Evolutionary conservation across 23 red algal species (phyloP).

Genomic region (Agarophyton chilense): DNA sequence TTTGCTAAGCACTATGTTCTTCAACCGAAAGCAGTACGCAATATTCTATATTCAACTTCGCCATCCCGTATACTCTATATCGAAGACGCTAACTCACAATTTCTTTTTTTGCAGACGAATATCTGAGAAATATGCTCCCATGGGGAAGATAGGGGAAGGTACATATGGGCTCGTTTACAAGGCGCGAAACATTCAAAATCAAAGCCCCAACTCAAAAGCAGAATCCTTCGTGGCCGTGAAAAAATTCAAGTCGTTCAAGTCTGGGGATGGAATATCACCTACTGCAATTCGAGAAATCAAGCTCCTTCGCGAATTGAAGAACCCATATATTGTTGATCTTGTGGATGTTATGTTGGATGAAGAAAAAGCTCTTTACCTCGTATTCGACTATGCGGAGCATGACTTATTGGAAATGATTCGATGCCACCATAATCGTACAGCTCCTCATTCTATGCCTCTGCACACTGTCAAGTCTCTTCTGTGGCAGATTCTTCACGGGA

Average conservation of each 20-base stretch:
- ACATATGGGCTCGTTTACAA: constrained; percentile 96
- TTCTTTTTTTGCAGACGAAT: constrained; percentile 45
- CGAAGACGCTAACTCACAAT: neutral
- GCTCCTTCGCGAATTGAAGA: constrained; percentile 81
- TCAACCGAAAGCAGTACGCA: constrained; percentile 28
- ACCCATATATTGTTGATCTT: constrained; percentile 82
- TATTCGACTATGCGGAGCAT: constrained; percentile 97
- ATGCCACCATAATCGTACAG: constrained; percentile 68
- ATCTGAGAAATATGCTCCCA: constrained; percentile 78
- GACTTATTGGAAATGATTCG: constrained; percentile 93
- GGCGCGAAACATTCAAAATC: constrained; percentile 62
- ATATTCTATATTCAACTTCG: neutral
- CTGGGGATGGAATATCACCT: constrained; percentile 86
- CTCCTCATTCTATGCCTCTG: constrained; percentile 67
- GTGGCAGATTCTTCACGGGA: constrained; percentile 83
- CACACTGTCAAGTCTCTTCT: constrained; percentile 85
- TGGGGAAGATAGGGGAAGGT: constrained; percentile 88
- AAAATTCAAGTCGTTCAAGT: constrained; percentile 82
- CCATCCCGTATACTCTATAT: neutral
- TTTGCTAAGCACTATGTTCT: neutral
- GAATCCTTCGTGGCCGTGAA: constrained; percentile 81
- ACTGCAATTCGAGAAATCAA: constrained; percentile 94
- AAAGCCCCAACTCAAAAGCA: constrained; percentile 33
- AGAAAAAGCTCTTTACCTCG: constrained; percentile 87
- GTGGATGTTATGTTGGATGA: constrained; percentile 85